Percentiles rank a stretch among this genome's conserved stretches.
Evolutionary conservation across 2,329 filamentous ascomycete genomes (phyloP).

Genomic region (Fusarium brevicatenulatum): DNA sequence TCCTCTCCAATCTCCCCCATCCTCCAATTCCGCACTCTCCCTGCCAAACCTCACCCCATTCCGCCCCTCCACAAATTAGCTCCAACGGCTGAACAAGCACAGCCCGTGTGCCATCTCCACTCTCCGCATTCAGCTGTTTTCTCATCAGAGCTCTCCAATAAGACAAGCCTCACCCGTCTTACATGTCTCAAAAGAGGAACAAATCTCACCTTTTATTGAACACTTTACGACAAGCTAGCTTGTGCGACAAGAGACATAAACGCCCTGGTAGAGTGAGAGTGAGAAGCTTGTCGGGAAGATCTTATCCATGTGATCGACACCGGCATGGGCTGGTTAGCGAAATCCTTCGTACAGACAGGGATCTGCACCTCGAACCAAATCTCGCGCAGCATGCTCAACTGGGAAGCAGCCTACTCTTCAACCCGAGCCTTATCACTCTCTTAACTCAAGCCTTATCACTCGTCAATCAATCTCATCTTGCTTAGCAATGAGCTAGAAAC

Average conservation of each 20-base stretch:
- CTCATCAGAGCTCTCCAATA: neutral
- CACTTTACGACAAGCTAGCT: neutral
- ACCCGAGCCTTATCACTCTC: neutral
- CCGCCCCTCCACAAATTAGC: conserved; percentile 23
- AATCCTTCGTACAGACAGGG: conserved; percentile 21
- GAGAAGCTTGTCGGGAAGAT: neutral
- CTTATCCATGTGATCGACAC: conserved; percentile 14
- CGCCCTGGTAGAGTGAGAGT: neutral
- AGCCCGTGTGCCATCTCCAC: conserved; percentile 15
- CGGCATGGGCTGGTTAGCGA: neutral
- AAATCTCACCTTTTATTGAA: neutral
- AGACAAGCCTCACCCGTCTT: neutral
- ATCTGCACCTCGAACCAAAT: conserved; percentile 15
- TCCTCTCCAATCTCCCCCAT: neutral
- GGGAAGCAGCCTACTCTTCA: neutral
- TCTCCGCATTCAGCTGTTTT: conserved; percentile 21
- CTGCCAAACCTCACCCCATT: neutral
- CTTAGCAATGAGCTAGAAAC: no score
- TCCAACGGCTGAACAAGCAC: conserved; percentile 26
- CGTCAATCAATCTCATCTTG: no score
- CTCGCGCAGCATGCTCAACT: conserved; percentile 26
- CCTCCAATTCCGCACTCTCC: conserved; percentile 15
- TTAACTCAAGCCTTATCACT: neutral
- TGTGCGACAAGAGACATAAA: neutral
- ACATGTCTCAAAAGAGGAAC: neutral